Evolutionary conservation across 495 filamentous ascomycete species (phyloP).

Genomic region (Aspergillus saccharolyticus): DNA sequence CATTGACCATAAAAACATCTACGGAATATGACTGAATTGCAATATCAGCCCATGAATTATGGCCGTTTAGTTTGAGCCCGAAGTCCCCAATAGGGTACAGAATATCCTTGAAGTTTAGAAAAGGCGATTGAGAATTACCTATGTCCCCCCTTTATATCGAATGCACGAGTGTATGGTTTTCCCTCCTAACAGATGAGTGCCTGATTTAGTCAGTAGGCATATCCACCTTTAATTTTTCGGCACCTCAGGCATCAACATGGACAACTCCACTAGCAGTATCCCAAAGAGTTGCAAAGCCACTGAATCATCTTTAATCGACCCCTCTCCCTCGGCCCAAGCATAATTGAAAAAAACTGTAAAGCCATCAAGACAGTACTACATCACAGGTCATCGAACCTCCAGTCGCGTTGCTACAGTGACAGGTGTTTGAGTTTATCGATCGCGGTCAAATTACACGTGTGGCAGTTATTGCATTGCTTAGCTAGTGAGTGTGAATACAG

Average conservation of each 20-base stretch:
- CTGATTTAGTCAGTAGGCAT: neutral
- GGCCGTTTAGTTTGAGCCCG: no score
- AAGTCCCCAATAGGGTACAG: no score
- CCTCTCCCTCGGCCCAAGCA: neutral
- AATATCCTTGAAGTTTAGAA: no score
- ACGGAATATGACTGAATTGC: no score
- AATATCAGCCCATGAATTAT: no score
- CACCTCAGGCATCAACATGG: neutral
- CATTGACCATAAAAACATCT: no score
- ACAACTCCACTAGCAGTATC: neutral
- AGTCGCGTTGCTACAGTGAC: neutral
- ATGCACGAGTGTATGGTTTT: no score
- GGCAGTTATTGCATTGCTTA: neutral
- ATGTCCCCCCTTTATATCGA: no score
- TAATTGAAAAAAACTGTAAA: neutral
- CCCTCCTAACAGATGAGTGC: neutral
- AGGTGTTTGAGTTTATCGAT: neutral
- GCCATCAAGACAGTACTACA: neutral
- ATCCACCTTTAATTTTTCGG: neutral
- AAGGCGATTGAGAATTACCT: no score
- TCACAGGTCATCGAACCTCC: neutral
- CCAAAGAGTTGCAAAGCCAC: neutral
- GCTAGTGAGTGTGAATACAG: neutral
- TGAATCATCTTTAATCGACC: neutral
- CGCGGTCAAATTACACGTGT: no score